Conservation (phyloP, 148 eudicot species). For the Camellia sinensis region DNA sequence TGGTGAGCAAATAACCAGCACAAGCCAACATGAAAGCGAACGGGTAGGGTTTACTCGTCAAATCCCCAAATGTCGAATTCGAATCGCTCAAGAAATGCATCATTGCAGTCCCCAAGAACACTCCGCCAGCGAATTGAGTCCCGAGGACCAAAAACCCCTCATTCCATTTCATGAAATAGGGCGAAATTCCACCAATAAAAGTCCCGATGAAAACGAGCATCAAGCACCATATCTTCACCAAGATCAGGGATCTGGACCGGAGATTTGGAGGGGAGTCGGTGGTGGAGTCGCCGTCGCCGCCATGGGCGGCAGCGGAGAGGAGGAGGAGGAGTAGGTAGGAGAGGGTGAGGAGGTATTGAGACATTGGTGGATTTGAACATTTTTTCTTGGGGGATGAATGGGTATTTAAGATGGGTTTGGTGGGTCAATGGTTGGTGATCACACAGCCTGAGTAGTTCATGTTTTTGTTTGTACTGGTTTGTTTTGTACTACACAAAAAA, state of each 20-base stretch:
- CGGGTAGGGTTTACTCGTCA: conserved; percentile 52
- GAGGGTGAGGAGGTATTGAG: background rate
- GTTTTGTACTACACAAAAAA: too few relatives aligned
- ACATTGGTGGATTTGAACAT: conserved; percentile 15
- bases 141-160: conserved; percentile 62
- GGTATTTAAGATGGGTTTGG: background rate
- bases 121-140: conserved; percentile 68
- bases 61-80: conserved; percentile 51
- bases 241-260: conserved; percentile 36
- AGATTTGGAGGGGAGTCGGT: conserved; percentile 27
- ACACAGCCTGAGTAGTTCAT: too few relatives aligned
- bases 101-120: conserved; percentile 60
- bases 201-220: conserved; percentile 49
- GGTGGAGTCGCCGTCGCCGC: conserved; percentile 22
- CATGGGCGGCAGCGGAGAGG: conserved; percentile 22
- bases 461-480: too few relatives aligned
- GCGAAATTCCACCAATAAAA: conserved; percentile 56
- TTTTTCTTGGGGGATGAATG: background rate
- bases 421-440: too few relatives aligned
- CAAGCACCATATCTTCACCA: conserved; percentile 57
- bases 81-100: conserved; percentile 75
- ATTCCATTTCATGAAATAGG: conserved; percentile 59
- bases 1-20: conserved; percentile 59
- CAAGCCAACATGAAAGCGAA: conserved; percentile 70
- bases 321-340: conserved; percentile 25